These are phyloP conservation scores for Endocarpon pusillum DNA, from an alignment of 495 filamentous ascomycete species.

Conservation along the genomic window DNA sequence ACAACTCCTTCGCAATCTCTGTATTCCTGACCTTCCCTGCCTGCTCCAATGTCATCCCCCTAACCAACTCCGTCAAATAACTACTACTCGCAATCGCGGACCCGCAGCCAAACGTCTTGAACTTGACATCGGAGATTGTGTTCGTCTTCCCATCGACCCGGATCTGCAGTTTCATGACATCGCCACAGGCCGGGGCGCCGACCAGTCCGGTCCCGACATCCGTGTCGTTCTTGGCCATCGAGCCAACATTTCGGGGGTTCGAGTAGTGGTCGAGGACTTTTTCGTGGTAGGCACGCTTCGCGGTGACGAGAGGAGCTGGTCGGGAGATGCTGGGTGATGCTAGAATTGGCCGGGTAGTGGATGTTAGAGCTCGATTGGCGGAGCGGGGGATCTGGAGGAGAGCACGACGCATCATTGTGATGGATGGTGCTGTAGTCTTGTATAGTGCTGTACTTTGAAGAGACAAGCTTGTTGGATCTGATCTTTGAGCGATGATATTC, in stretches of 20 bases:
- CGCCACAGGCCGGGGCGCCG: slow-evolving; percentile 73
- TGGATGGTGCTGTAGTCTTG: too few species aligned
- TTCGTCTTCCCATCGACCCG: slow-evolving; percentile 79
- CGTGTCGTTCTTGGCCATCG: slow-evolving; percentile 65
- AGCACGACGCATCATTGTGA: slow-evolving; percentile 36
- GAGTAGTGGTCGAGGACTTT: slow-evolving; percentile 90
- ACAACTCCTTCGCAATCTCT: slow-evolving; percentile 93
- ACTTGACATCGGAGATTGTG: slow-evolving; percentile 85
- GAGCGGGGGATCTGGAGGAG: slow-evolving; percentile 30
- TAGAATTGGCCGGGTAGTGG: slow-evolving; percentile 28
- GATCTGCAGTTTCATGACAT: slow-evolving; percentile 99
- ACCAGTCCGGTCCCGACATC: slow-evolving; percentile 96
- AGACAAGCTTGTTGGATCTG: too few species aligned
- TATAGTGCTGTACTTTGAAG: too few species aligned
- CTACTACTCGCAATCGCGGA: slow-evolving; percentile 82
- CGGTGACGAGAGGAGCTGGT: slow-evolving; percentile 14
- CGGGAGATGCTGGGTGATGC: slow-evolving; percentile 17
- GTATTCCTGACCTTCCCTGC: slow-evolving; percentile 85
- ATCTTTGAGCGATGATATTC: too few species aligned
- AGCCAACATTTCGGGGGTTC: slow-evolving; percentile 84
- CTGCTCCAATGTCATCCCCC: slow-evolving; percentile 91
- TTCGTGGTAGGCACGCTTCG: slow-evolving; percentile 40
- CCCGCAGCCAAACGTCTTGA: slow-evolving; percentile 98
- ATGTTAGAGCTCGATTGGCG: slow-evolving; percentile 26
- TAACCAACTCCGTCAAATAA: slow-evolving; percentile 82